phyloP scores from a whole-genome alignment of 371 early-diverging fungal genomes.

The Mortierella sp. region DNA sequence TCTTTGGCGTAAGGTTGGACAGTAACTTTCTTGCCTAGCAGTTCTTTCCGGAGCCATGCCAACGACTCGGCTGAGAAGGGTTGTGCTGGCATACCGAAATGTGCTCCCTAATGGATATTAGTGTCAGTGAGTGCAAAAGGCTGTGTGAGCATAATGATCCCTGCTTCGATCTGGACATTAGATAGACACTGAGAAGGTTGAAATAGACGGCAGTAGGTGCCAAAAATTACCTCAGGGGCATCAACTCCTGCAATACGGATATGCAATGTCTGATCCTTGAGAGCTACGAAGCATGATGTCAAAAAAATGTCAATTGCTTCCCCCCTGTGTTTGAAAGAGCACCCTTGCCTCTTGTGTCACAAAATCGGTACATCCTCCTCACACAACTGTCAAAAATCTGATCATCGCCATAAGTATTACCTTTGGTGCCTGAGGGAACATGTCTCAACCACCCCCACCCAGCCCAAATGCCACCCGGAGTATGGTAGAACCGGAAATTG shows the following conservation, averaged over 20 bases:
- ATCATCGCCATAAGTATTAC: slow-evolving; percentile 17
- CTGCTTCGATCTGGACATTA: not conserved
- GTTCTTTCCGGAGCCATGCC: slow-evolving; percentile 64
- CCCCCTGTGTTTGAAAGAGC: not conserved
- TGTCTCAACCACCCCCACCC: slow-evolving; percentile 71
- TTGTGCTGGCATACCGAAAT: slow-evolving; percentile 84
- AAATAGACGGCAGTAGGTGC: not conserved
- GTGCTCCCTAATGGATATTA: slow-evolving; percentile 53
- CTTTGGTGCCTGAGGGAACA: slow-evolving; percentile 63
- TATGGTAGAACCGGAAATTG: slow-evolving; percentile 74
- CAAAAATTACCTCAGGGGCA: slow-evolving; percentile 75
- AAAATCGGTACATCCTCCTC: not conserved
- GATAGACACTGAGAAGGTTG: not conserved
- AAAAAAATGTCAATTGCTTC: not conserved
- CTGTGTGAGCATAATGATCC: not conserved
- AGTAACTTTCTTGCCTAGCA: slow-evolving; percentile 64
- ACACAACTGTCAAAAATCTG: not conserved
- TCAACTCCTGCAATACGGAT: slow-evolving; percentile 85
- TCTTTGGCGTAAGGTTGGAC: slow-evolving; percentile 72
- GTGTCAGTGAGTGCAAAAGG: not conserved
- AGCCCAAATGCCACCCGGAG: slow-evolving; percentile 63
- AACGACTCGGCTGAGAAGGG: slow-evolving; percentile 75
- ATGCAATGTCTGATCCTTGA: slow-evolving; percentile 72
- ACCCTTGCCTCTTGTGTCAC: not conserved
- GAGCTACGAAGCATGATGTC: slow-evolving; percentile 40